phyloP scores from a whole-genome alignment of 108 stramenopile genomes.

The Skeletonema potamos region DNA sequence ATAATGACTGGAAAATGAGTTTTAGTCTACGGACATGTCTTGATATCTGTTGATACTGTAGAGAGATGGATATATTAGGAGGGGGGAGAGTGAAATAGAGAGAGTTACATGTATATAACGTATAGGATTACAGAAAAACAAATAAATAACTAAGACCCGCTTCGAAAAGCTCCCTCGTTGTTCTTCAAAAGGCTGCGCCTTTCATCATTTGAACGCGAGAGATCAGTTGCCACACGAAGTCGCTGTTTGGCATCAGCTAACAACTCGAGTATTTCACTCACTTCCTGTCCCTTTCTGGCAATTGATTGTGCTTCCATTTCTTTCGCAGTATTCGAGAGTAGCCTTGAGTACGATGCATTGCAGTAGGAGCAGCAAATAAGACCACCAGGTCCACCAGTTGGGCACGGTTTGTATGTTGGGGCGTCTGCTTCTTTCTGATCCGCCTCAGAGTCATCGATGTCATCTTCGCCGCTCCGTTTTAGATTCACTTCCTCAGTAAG shows the following conservation, averaged over 20 bases:
- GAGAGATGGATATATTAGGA: background rate
- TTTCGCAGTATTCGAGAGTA: constrained; percentile 43
- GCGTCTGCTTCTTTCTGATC: constrained; percentile 10
- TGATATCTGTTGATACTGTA: background rate
- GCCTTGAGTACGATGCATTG: constrained; percentile 58
- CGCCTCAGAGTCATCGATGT: constrained; percentile 3
- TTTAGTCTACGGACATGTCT: too few species aligned
- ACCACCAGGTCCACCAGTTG: constrained; percentile 83
- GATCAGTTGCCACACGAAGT: constrained; percentile 49
- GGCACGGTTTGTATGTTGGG: constrained; percentile 55
- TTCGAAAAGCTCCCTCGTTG: constrained; percentile 12
- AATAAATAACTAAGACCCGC: background rate
- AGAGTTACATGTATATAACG: background rate
- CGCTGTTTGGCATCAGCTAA: constrained; percentile 71
- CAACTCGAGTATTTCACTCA: constrained; percentile 73
- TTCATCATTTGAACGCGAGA: constrained; percentile 59
- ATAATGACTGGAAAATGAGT: constrained; percentile 37
- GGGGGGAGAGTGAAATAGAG: background rate
- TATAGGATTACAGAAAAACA: background rate
- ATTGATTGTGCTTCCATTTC: constrained; percentile 73
- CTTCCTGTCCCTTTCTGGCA: constrained; percentile 60
- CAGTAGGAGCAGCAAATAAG: constrained; percentile 79
- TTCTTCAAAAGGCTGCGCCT: constrained; percentile 39
- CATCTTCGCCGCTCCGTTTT: background rate
- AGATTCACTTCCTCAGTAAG: constrained; percentile 40